Base-by-base conservation (phyloP, 345 rosid species). In the Noccaea caerulescens region DNA sequence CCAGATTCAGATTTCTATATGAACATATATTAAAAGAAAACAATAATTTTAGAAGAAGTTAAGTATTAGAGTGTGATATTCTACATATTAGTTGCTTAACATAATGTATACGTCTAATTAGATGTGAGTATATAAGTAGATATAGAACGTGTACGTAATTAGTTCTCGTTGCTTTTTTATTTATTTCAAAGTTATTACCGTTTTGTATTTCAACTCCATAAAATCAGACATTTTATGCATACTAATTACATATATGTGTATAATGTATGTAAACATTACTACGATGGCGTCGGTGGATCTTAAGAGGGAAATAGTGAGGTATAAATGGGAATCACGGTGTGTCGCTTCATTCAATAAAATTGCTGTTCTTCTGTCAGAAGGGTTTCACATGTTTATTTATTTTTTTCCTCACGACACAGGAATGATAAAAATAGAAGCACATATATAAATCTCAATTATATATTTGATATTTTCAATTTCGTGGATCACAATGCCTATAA, bases 251-350 rank as follows among this genome's bases (percentile, higher is more conserved):
- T 18, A 14, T 32, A 62, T 16, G 7, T 11, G 7, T 7, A 41
- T 25, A 23, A 51, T 53, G 25, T 56, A 72, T 52, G 12, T 55
- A 53, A 51, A 33, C 25, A 62, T 50, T 43, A 62, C 42, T 63
- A 72, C 18, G 45, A 56, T 38, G 16, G 60, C 42, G 76, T 72
- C 76, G 76, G 71, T 72, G 71, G 76, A 72, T 72, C 76, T 63
- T 54, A 64, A 27, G 64, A 43, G 16, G 63, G 38, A 25, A 63
- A 18, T 23, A 58, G 42, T 53, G 38, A 51, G 41, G 6, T 32
- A 42, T 72, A 55, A 64, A 72, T 72, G 32, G 64, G 71, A 64
- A 46, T 72, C 76, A 72, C 76, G 64, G 50, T 44, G 27, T 63
- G 23, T 54, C 49, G 57, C 60, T 63, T 72, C 52, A 54, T 72